A percentile compares a stretch with the other conserved stretches of the same genome.
Conservation (phyloP, 2,329 filamentous ascomycete species). For the Proliferodiscus dingleyae region DNA sequence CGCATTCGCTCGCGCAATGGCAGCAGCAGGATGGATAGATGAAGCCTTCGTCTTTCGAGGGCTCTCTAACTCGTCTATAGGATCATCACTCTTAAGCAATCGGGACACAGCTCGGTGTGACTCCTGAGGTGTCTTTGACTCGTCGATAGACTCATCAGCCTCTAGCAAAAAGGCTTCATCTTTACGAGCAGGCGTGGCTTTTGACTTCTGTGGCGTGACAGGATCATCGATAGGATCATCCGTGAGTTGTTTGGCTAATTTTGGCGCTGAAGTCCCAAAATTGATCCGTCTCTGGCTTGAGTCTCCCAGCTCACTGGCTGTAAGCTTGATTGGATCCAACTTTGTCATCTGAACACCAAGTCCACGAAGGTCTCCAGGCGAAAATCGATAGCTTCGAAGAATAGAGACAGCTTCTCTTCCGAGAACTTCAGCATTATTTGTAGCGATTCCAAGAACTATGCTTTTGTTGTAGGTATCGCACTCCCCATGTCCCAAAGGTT, state of each 20-base stretch:
- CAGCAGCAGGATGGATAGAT: slow-evolving; percentile 47
- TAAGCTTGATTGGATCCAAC: slow-evolving; percentile 69
- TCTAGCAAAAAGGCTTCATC: slow-evolving; percentile 18
- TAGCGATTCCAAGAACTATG: slow-evolving; percentile 74
- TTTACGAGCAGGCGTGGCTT: slow-evolving; percentile 20
- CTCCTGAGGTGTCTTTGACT: slow-evolving; percentile 27
- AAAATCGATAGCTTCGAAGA: slow-evolving; percentile 74
- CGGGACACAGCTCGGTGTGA: slow-evolving; percentile 10
- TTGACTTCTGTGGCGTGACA: slow-evolving; percentile 35
- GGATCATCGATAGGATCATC: slow-evolving; percentile 47
- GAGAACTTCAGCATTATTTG: slow-evolving; percentile 65
- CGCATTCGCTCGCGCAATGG: slow-evolving; percentile 43
- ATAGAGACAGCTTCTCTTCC: slow-evolving; percentile 82
- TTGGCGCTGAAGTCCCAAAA: slow-evolving; percentile 54
- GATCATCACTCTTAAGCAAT: slow-evolving; percentile 34
- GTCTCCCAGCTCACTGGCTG: slow-evolving; percentile 49
- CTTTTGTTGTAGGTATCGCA: slow-evolving; percentile 95
- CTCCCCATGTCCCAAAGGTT: slow-evolving; percentile 91
- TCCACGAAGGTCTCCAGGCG: slow-evolving; percentile 87
- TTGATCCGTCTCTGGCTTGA: slow-evolving; percentile 75
- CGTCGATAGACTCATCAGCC: slow-evolving; percentile 17
- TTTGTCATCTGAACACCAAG: slow-evolving; percentile 92
- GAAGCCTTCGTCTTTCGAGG: slow-evolving; percentile 44
- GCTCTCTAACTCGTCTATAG: slow-evolving; percentile 51
- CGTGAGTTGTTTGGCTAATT: slow-evolving; percentile 35